Conservation (phyloP, 2,329 filamentous ascomycete genomes). For the Cytospora leucostoma region DNA sequence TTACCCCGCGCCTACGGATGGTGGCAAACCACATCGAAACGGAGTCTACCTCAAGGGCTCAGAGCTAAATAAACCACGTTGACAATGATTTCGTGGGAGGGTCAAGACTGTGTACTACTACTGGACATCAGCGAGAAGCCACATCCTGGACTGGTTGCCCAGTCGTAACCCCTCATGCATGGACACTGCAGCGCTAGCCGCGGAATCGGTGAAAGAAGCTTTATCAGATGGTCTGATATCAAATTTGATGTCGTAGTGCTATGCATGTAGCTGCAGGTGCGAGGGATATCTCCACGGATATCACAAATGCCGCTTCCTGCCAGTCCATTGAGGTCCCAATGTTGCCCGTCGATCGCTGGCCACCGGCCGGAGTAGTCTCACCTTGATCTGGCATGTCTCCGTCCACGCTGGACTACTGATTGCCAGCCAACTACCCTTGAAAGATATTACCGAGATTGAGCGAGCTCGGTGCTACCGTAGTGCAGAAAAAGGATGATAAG, state of each 20-base stretch:
- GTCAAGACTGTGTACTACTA: no score
- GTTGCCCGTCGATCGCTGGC: neutral
- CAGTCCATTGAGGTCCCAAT: neutral
- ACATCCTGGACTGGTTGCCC: no score
- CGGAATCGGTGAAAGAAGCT: neutral
- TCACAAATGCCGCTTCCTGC: neutral
- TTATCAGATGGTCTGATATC: conserved; percentile 30
- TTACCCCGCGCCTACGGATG: neutral
- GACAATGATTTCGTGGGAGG: neutral
- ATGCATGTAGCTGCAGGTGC: neutral
- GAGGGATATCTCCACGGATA: neutral
- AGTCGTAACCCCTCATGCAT: neutral
- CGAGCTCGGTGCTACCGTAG: neutral
- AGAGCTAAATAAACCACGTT: neutral
- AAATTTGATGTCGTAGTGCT: no score
- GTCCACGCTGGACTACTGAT: neutral
- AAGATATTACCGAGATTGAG: neutral
- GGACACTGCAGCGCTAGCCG: neutral
- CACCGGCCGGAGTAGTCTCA: neutral
- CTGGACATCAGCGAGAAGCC: no score
- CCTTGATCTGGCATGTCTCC: neutral
- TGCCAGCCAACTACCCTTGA: neutral
- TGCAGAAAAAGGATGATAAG: neutral
- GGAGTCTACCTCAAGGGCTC: neutral
- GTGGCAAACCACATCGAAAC: neutral